Evolutionary conservation across 768 basidiomycete genomes (phyloP).

Genomic region (Pisolithus albus): DNA sequence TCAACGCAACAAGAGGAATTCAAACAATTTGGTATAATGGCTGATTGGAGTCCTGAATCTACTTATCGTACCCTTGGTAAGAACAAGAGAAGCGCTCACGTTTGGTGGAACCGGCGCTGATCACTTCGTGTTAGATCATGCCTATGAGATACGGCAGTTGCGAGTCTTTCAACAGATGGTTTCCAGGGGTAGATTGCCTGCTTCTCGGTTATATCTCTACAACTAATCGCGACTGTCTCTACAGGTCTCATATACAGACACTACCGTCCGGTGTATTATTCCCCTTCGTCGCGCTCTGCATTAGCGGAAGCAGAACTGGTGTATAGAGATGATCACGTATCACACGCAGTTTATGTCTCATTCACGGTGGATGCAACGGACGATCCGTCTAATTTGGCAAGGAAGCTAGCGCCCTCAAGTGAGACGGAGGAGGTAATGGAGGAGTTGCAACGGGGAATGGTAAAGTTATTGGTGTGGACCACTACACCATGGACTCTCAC

Average conservation of each 20-base stretch:
- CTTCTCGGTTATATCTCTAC: neutral
- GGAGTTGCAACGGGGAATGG: conserved; percentile 26
- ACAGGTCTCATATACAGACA: conserved; percentile 77
- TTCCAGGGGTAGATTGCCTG: conserved; percentile 49
- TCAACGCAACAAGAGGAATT: conserved; percentile 75
- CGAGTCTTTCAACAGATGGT: conserved; percentile 85
- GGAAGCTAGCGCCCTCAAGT: neutral
- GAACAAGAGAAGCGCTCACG: neutral
- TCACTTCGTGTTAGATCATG: conserved; percentile 50
- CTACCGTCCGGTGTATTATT: conserved; percentile 89
- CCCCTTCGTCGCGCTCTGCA: conserved; percentile 90
- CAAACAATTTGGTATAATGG: conserved; percentile 80
- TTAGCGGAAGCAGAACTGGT: conserved; percentile 91
- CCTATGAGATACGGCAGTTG: conserved; percentile 85
- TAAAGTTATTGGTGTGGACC: conserved; percentile 83
- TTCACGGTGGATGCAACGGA: conserved; percentile 51
- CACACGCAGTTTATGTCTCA: conserved; percentile 79
- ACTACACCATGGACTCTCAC: conserved; percentile 97
- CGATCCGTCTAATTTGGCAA: neutral
- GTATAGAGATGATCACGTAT: conserved; percentile 85
- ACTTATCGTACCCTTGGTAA: conserved; percentile 86
- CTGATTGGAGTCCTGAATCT: conserved; percentile 66
- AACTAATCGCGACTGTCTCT: neutral
- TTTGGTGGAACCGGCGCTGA: neutral
- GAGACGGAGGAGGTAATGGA: conserved; percentile 19